Conservation (phyloP, 2,329 filamentous ascomycete genomes). For the Aspergillus brunneoviolaceus region DNA sequence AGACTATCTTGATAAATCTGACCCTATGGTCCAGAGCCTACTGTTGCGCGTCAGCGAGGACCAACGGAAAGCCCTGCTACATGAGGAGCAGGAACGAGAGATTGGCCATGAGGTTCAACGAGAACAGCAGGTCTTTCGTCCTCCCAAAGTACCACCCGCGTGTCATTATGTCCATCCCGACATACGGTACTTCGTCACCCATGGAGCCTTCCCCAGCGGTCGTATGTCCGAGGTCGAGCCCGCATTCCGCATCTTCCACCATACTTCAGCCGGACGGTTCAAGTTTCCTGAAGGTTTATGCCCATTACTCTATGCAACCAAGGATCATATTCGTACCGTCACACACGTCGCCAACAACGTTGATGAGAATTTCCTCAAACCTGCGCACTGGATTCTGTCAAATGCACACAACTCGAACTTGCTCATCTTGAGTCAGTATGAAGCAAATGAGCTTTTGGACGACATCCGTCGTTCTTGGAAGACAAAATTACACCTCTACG, state of each 20-base stretch:
- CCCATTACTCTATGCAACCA: conserved; percentile 1
- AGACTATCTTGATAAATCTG: no score
- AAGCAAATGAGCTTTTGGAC: conserved; percentile 55
- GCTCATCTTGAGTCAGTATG: conserved; percentile 60
- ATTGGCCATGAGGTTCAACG: no score
- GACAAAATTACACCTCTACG: conserved; percentile 52
- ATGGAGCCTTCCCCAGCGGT: conserved; percentile 5
- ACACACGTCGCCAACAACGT: conserved; percentile 39
- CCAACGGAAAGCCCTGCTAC: no score
- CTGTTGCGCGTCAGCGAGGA: no score
- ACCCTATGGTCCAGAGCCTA: no score
- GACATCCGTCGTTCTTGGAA: conserved; percentile 35
- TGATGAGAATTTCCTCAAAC: conserved; percentile 51
- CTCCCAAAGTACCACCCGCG: conserved; percentile 44
- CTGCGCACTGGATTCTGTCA: conserved; percentile 57
- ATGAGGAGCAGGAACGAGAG: no score
- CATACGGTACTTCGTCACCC: conserved; percentile 9
- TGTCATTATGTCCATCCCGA: conserved; percentile 9
- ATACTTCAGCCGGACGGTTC: conserved; percentile 8
- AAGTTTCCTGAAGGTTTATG: conserved; percentile 4
- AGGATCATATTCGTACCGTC: conserved; percentile 13
- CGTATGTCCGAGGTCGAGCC: background rate
- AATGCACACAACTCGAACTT: conserved; percentile 28
- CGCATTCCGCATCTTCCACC: conserved; percentile 10
- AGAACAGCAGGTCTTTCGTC: conserved; percentile 43